Base-by-base conservation (phyloP, 2,329 filamentous ascomycete genomes). In the Xylariaceae sp. region DNA sequence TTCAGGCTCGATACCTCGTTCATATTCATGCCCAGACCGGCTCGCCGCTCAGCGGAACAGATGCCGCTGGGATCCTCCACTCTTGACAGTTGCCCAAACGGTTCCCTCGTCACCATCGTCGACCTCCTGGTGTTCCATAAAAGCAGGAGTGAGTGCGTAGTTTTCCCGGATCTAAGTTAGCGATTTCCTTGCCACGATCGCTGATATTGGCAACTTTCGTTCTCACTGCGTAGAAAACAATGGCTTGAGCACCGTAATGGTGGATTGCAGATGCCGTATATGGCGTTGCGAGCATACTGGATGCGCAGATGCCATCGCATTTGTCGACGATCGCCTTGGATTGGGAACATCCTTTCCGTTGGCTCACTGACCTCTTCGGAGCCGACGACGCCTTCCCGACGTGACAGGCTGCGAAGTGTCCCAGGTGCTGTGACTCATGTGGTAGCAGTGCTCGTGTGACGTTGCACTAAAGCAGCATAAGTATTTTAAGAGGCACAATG, bases 51-150 rank as follows among this genome's bases (percentile, higher is more conserved):
- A 79, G 0, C 67, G 70, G 12, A 72, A 67, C 15, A 78, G 59
- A 52, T 78, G 78, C 75, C 19, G 73, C 67, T 1, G 76, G 75
- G 22, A 69, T 67, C 19, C 70, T 3, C 76, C 76, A 39, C 72
- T 74, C 12, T 77, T 61, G 5, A 75, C 72, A 52, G 81, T 79
- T 12, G 75, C 71, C 75, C 77, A 81, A 11, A 77, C 70, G 0
- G 78, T 68, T 42, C 79, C 75, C 49, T 76, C 74, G 50, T 79
- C 76, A 11, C 72, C 70, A 39, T 80, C 75, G 53, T 82, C 80
- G 42, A 78, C 71, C 60, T 81, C 78, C 60, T 79, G 75, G 58
- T 81, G 77, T 59, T 80, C 75, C 44, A 71, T 68, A 53, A 65
- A 78, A 2, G 76, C 75, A 2, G 77, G 78, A 38, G 81, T 80